Evolutionary conservation across 2,329 filamentous ascomycete genomes (phyloP).

Genomic region (Talaromyces sp.): DNA sequence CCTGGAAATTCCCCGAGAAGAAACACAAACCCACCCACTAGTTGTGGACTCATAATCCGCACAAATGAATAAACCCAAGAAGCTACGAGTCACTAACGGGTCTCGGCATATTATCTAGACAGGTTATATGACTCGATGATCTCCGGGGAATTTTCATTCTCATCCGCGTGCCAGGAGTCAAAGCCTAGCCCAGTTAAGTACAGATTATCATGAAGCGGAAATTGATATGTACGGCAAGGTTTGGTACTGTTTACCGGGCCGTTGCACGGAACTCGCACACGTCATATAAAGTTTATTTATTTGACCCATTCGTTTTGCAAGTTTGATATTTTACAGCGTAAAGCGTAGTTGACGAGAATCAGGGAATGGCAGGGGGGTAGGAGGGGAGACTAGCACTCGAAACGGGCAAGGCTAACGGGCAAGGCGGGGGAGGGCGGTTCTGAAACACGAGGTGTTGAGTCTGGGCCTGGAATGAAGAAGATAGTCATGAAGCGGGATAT

Average conservation of each 20-base stretch:
- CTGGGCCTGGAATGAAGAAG: background rate
- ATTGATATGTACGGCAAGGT: too few species aligned
- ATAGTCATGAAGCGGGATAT: background rate
- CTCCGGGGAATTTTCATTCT: background rate
- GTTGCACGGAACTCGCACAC: background rate
- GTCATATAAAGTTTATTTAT: background rate
- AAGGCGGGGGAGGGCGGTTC: background rate
- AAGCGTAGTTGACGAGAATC: background rate
- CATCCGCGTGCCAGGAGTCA: background rate
- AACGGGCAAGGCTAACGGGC: background rate
- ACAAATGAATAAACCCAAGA: background rate
- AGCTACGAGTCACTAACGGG: background rate
- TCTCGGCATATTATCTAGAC: too few species aligned
- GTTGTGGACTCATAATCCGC: background rate
- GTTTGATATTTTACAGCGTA: background rate
- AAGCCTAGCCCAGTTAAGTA: background rate
- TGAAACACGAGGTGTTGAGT: background rate
- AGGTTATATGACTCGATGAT: too few species aligned
- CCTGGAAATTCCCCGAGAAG: background rate
- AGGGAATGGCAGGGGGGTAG: constrained; percentile 1
- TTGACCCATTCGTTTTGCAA: background rate
- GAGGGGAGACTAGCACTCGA: background rate
- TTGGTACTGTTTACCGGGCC: background rate
- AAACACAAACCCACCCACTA: background rate
- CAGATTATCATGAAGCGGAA: too few species aligned